Evolutionary conservation across 192 early-diverging fungal genomes (phyloP).

Genomic region (Coemansia sp.): DNA sequence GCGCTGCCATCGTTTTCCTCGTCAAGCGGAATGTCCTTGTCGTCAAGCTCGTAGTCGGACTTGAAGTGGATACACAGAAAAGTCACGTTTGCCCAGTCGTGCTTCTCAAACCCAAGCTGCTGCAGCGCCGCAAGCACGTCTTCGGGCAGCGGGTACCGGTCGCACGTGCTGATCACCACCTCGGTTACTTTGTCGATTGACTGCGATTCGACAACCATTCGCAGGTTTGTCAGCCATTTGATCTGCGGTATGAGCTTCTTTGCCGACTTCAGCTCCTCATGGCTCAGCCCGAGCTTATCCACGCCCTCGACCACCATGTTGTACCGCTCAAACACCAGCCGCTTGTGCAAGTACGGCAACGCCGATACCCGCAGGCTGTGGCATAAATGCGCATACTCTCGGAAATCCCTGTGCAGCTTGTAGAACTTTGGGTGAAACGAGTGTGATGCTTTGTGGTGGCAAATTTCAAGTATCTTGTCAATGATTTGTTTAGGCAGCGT

Average conservation of each 20-base stretch:
- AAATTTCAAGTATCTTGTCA: conserved; percentile 23
- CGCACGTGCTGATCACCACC: conserved; percentile 20
- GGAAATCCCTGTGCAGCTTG: conserved; percentile 13
- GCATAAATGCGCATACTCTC: conserved; percentile 20
- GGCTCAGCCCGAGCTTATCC: conserved; percentile 13
- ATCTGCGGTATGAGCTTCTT: conserved; percentile 22
- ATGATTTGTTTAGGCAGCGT: conserved; percentile 37
- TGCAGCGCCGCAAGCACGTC: conserved; percentile 27
- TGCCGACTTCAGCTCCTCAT: conserved; percentile 19
- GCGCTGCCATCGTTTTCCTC: neutral
- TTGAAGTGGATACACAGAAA: conserved; percentile 22
- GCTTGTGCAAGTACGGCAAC: conserved; percentile 11
- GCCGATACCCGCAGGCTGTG: conserved; percentile 21
- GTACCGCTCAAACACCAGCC: conserved; percentile 42
- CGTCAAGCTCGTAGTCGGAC: conserved; percentile 35
- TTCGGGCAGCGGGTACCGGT: conserved; percentile 32
- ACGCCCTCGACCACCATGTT: conserved; percentile 24
- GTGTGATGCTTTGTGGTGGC: conserved; percentile 15
- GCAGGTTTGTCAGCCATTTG: conserved; percentile 32
- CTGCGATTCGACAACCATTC: neutral
- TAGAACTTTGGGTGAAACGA: conserved; percentile 28
- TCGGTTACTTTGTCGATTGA: conserved; percentile 6
- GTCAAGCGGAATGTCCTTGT: neutral
- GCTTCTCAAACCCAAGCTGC: conserved; percentile 14
- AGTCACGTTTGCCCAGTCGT: conserved; percentile 15